Percentiles rank a stretch among this genome's conserved stretches.
phyloP scores from a whole-genome alignment of 2,329 filamentous ascomycete species.

The Zymoseptoria pseudotritici region DNA sequence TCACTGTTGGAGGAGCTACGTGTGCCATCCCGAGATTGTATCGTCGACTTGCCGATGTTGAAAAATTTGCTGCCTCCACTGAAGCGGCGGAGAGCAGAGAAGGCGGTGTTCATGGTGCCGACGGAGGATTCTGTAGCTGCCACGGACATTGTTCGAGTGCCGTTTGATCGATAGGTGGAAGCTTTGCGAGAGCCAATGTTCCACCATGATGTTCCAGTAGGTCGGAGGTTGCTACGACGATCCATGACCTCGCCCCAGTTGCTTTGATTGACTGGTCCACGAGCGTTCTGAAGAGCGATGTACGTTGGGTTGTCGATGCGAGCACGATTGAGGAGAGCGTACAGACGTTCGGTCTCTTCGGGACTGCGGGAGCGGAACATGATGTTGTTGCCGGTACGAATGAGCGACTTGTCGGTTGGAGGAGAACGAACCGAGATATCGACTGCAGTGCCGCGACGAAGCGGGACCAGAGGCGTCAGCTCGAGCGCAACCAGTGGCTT shows the following conservation, averaged over 20 bases:
- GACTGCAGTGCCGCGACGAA: slow-evolving; percentile 82
- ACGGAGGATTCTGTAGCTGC: slow-evolving; percentile 68
- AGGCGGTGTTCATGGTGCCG: slow-evolving; percentile 69
- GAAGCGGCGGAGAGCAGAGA: slow-evolving; percentile 69
- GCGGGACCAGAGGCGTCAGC: slow-evolving; percentile 81
- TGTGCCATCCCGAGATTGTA: slow-evolving; percentile 51
- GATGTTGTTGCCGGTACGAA: slow-evolving; percentile 66
- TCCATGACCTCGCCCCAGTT: slow-evolving; percentile 47
- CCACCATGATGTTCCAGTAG: slow-evolving; percentile 42
- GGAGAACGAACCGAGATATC: slow-evolving; percentile 92
- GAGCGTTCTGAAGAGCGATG: slow-evolving; percentile 66
- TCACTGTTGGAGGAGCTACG: slow-evolving; percentile 51
- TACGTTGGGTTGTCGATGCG: slow-evolving; percentile 91
- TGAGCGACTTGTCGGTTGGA: slow-evolving; percentile 62
- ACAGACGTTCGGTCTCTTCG: slow-evolving; percentile 73
- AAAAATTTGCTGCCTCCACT: slow-evolving; percentile 64
- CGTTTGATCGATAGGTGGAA: slow-evolving; percentile 48
- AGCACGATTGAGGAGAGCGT: slow-evolving; percentile 77
- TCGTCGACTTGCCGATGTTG: slow-evolving; percentile 72
- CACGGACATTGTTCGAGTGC: slow-evolving; percentile 46
- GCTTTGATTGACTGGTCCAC: slow-evolving; percentile 47
- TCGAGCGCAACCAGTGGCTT: slow-evolving; percentile 63
- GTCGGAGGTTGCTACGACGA: slow-evolving; percentile 41
- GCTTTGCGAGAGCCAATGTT: slow-evolving; percentile 48
- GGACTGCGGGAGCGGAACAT: slow-evolving; percentile 78